Conservation (phyloP, 2,329 filamentous ascomycete species). For the Lecanicillium sp. region DNA sequence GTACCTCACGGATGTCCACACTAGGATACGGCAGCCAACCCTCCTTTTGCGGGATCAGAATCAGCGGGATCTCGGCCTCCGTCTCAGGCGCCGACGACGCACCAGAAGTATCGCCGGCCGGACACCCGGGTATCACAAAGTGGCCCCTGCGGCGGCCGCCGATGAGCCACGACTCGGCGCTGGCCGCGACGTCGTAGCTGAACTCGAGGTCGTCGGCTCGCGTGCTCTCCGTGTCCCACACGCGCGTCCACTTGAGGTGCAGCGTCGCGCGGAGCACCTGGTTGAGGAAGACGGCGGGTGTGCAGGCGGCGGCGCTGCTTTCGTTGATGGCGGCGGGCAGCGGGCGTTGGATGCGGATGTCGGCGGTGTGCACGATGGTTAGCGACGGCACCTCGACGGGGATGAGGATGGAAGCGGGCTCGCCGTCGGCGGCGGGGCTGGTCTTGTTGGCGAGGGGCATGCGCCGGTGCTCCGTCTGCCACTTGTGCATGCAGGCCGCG, state of each 20-base stretch:
- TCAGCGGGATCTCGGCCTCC: slow-evolving; percentile 57
- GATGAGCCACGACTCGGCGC: slow-evolving; percentile 74
- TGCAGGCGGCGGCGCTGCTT: slow-evolving; percentile 23
- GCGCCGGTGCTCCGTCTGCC: slow-evolving; percentile 26
- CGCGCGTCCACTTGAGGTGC: slow-evolving; percentile 55
- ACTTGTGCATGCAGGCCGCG: slow-evolving; percentile 25
- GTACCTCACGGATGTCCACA: slow-evolving; percentile 68
- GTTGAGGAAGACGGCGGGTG: slow-evolving; percentile 51
- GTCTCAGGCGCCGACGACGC: slow-evolving; percentile 37
- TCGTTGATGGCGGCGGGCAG: slow-evolving; percentile 25
- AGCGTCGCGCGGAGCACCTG: slow-evolving; percentile 60
- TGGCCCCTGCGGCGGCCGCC: slow-evolving; percentile 75
- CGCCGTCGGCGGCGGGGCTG: slow-evolving; percentile 18
- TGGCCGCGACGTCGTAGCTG: slow-evolving; percentile 73
- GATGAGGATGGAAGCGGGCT: slow-evolving; percentile 66
- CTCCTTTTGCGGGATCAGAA: slow-evolving; percentile 73
- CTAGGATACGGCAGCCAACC: slow-evolving; percentile 73
- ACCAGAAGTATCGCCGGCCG: slow-evolving; percentile 15
- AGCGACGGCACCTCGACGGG: slow-evolving; percentile 85
- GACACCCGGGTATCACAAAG: slow-evolving; percentile 53
- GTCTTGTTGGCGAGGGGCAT: slow-evolving; percentile 21
- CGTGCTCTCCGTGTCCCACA: slow-evolving; percentile 49
- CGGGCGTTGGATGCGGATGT: slow-evolving; percentile 49
- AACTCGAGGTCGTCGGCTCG: slow-evolving; percentile 58
- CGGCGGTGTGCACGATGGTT: slow-evolving; percentile 74